Percentiles rank a stretch among this genome's conserved stretches.
phyloP scores from a whole-genome alignment of 139 green algal genomes.

The Picochlorum costavermella region DNA sequence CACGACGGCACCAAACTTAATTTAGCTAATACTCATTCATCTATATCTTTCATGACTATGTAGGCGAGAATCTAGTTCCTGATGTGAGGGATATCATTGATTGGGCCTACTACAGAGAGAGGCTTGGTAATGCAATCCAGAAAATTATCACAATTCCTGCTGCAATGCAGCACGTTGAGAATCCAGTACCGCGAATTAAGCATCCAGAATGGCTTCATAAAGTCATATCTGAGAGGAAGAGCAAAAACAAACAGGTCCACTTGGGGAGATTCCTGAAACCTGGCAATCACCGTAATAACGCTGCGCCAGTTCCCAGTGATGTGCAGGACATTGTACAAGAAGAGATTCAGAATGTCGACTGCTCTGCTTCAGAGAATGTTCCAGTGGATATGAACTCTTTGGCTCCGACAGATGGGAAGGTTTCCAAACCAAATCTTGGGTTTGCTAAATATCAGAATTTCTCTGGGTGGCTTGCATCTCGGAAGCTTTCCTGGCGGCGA shows the following conservation, averaged over 20 bases:
- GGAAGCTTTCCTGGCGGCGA: conserved; percentile 67
- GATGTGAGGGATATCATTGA: conserved; percentile 87
- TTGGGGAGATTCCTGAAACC: conserved; percentile 44
- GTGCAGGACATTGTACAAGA: conserved; percentile 24
- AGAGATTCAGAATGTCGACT: not conserved
- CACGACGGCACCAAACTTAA: not conserved
- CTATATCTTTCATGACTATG: not conserved
- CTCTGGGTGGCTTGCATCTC: conserved; percentile 59
- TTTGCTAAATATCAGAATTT: not conserved
- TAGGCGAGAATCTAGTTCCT: conserved; percentile 27
- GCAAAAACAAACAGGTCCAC: conserved; percentile 65
- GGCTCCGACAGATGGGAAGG: not conserved
- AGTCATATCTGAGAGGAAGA: conserved; percentile 54
- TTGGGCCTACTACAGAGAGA: conserved; percentile 95
- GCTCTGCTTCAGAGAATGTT: conserved; percentile 6
- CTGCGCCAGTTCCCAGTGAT: conserved; percentile 8
- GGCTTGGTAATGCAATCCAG: conserved; percentile 83
- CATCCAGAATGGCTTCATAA: conserved; percentile 96
- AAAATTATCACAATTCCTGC: conserved; percentile 99
- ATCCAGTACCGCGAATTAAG: conserved; percentile 70
- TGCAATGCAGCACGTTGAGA: conserved; percentile 82
- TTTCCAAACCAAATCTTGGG: too few species aligned
- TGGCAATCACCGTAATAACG: too few species aligned
- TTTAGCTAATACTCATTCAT: not conserved
- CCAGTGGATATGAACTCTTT: conserved; percentile 3